Conservation (phyloP, 2,329 filamentous ascomycete species). For the Neofusicoccum cordaticola region DNA sequence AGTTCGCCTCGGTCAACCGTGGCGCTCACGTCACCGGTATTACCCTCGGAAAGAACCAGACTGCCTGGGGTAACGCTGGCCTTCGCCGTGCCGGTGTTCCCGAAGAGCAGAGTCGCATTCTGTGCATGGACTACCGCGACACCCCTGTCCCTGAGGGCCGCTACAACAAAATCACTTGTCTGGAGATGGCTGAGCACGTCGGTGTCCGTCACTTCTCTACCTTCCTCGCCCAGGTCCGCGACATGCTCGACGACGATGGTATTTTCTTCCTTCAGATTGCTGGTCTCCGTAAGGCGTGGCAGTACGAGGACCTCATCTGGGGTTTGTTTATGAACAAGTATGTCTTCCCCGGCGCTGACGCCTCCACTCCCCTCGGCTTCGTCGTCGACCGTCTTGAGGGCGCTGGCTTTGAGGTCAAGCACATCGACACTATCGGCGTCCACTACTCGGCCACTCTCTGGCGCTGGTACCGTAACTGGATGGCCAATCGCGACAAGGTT, state of each 20-base stretch:
- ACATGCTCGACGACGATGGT: conserved; percentile 96
- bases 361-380: conserved; percentile 86
- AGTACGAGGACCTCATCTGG: conserved; percentile 97
- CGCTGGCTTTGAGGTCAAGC: conserved; percentile 87
- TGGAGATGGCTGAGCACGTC: conserved; percentile 99
- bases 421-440: conserved; percentile 87
- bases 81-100: conserved; percentile 77
- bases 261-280: conserved; percentile 95
- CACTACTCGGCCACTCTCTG: conserved; percentile 96
- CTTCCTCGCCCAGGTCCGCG: conserved; percentile 83
- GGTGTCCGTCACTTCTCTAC: conserved; percentile 81
- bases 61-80: conserved; percentile 90
- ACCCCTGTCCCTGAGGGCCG: conserved; percentile 73
- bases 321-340: conserved; percentile 99
- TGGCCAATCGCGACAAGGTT: conserved; percentile 88
- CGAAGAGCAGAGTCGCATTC: conserved; percentile 84
- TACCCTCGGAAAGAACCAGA: conserved; percentile 94
- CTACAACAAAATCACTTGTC: conserved; percentile 94
- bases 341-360: conserved; percentile 94
- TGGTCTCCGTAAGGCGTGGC: conserved; percentile 90
- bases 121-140: conserved; percentile 97
- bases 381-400: conserved; percentile 82
- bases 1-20: conserved; percentile 90
- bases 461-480: conserved; percentile 99
- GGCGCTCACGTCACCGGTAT: conserved; percentile 82